Evolutionary conservation across 495 filamentous ascomycete genomes (phyloP), one percentile per base, ranked within the genome.

Genomic region (Elasticomyces elasticus): DNA sequence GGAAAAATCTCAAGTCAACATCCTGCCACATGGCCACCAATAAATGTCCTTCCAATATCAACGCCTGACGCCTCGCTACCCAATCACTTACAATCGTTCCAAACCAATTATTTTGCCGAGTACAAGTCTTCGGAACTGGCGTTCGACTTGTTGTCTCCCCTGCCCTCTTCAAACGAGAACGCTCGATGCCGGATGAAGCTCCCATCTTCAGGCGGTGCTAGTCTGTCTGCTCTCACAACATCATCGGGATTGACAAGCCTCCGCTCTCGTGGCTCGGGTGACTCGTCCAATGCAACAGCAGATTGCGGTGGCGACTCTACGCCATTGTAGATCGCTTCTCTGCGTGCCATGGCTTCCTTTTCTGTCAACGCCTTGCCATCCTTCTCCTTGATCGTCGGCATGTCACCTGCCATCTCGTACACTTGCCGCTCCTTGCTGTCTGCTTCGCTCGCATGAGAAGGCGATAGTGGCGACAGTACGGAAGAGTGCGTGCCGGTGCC

Each of bases 331-430:
- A 54, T 58, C 40, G 54, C 44, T 50, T 71, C 68, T 17, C 68
- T 54, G 13, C 59, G 55, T 56, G 60, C 43, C 64, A 71, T 62
- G 42, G 64, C 54, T 50, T 71, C 65, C 44, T 71, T 71, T 56
- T 69, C 68, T 7, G 51, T 54, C 43, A 71, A 38, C 46, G 59
- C 51, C 12, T 61, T 62, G 15, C 67, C 66, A 46, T 60, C 68
- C 15, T 65, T 67, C 52, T 71, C 68, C 44, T 58, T 53, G 20
- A 50, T 48, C 12, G 55, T 51, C 1, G 68, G 68, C 19, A 67
- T 59, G 45, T 68, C 65, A 31, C 68, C 68, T 7, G 55, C 51
- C 68, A 71, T 71, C 51, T 71, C 68, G 59, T 58, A 68, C 20
- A 71, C 57, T 26, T 64, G 55, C 31, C 60, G 61, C 40, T 64